phyloP scores from a whole-genome alignment of 2,329 filamentous ascomycete genomes.

The Tolypocladium nubicola region DNA sequence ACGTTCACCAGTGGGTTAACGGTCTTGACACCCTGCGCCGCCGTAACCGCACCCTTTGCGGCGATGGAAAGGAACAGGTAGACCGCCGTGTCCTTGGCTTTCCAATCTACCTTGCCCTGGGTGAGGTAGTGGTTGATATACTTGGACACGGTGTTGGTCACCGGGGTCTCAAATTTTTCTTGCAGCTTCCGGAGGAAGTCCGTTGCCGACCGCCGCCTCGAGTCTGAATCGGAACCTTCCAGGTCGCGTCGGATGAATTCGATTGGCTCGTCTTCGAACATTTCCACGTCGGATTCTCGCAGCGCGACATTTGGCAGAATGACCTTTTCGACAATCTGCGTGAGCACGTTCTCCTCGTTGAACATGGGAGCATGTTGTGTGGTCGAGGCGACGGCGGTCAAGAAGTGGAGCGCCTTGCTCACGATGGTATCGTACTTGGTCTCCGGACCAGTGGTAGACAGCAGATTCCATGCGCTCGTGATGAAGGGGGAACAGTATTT shows the following conservation, averaged over 20 bases:
- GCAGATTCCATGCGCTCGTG: constrained; percentile 78
- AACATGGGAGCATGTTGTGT: constrained; percentile 72
- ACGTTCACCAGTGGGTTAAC: constrained; percentile 84
- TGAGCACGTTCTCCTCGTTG: constrained; percentile 68
- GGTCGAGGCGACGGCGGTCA: constrained; percentile 78
- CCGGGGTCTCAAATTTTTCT: constrained; percentile 74
- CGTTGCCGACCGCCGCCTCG: constrained; percentile 79
- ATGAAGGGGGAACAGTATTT: constrained; percentile 74
- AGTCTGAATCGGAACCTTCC: constrained; percentile 94
- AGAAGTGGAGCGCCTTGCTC: constrained; percentile 87
- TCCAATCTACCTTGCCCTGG: constrained; percentile 79
- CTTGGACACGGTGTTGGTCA: constrained; percentile 76
- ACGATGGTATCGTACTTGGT: constrained; percentile 92
- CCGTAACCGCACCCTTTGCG: constrained; percentile 79
- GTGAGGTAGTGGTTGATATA: constrained; percentile 83
- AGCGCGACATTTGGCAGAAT: constrained; percentile 87
- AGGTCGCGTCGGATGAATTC: constrained; percentile 94
- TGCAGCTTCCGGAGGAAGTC: constrained; percentile 87
- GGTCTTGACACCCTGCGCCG: constrained; percentile 80
- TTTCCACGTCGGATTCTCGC: constrained; percentile 85
- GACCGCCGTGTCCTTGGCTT: constrained; percentile 94
- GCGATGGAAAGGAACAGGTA: constrained; percentile 94
- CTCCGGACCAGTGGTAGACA: constrained; percentile 76
- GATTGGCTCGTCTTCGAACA: constrained; percentile 97
- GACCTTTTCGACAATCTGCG: constrained; percentile 89